A percentile compares a stretch with the other conserved stretches of the same genome.
These are phyloP conservation scores for Tarenaya hassleriana DNA, from an alignment of 345 rosid species.

Conservation along the genomic window DNA sequence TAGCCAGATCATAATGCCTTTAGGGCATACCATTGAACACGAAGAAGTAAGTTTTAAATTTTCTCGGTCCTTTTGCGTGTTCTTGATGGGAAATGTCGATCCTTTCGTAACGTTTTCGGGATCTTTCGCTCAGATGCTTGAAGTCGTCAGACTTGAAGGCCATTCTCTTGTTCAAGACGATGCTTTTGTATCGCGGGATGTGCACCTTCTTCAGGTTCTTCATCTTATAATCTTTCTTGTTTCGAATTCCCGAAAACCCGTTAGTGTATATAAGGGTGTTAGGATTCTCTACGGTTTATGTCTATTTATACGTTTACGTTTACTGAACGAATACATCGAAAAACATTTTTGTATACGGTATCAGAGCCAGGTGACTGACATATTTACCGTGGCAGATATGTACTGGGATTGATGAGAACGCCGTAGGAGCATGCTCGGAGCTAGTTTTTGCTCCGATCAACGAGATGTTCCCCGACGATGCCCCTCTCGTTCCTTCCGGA, in stretches of 20 bases:
- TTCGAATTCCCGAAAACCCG: background rate
- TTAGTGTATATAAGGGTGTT: too few relatives aligned
- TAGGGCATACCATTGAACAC: conserved; percentile 93
- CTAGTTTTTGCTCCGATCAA: conserved; percentile 96
- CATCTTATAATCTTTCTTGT: background rate
- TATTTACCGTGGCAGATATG: conserved; percentile 51
- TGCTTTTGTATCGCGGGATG: conserved; percentile 84
- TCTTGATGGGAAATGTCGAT: too few relatives aligned
- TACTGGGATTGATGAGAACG: conserved; percentile 89
- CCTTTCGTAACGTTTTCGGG: too few relatives aligned
- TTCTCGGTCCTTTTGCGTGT: background rate
- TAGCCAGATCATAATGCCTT: conserved; percentile 93
- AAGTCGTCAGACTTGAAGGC: conserved; percentile 91
- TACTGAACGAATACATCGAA: too few relatives aligned
- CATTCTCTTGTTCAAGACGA: conserved; percentile 92
- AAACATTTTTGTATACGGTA: too few relatives aligned
- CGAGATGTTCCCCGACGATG: conserved; percentile 98
- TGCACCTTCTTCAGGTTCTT: conserved; percentile 90
- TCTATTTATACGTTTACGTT: too few relatives aligned
- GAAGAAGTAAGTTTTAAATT: conserved; percentile 66
- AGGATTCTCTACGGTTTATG: too few relatives aligned
- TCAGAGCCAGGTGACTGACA: background rate
- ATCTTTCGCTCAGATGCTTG: conserved; percentile 57
- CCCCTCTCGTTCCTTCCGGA: conserved; percentile 92
- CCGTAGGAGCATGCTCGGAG: conserved; percentile 87